phyloP scores from a whole-genome alignment of 106 monocot species.

The Acanthochlamys bracteata region DNA sequence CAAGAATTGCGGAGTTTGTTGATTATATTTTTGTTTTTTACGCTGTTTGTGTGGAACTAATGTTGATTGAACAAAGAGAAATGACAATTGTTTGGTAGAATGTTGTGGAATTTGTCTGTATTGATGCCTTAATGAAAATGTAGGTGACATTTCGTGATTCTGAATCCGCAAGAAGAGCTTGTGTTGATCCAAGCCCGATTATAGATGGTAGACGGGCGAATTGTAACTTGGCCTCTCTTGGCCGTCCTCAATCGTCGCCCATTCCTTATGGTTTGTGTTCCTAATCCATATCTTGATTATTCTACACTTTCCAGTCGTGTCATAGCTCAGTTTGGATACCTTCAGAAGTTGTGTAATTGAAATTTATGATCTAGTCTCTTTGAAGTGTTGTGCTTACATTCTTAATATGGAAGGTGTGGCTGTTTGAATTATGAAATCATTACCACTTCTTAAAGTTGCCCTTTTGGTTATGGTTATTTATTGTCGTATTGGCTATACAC shows the following conservation, averaged over 20 bases:
- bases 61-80: too few relatives aligned
- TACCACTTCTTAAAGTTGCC: too few relatives aligned
- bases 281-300: neutral
- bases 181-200: conserved; percentile 51
- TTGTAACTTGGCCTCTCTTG: conserved; percentile 77
- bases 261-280: conserved; percentile 21
- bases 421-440: too few relatives aligned
- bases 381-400: too few relatives aligned
- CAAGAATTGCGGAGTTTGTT: neutral
- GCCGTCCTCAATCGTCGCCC: conserved; percentile 24
- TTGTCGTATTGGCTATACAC: too few relatives aligned
- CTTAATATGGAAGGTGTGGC: too few relatives aligned
- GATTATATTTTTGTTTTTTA: neutral
- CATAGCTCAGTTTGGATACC: too few relatives aligned
- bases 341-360: too few relatives aligned
- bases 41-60: neutral
- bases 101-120: neutral
- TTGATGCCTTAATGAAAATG: conserved; percentile 19
- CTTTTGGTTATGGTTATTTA: too few relatives aligned
- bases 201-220: conserved; percentile 79
- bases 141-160: conserved; percentile 84
- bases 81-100: too few relatives aligned
- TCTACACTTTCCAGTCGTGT: too few relatives aligned
- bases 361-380: too few relatives aligned
- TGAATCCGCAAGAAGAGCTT: conserved; percentile 62